Evolutionary conservation across 225 moss, liverwort and hornwort genomes (phyloP), one percentile per base, ranked within the genome.

Genomic region (Physcomitrium patens): DNA sequence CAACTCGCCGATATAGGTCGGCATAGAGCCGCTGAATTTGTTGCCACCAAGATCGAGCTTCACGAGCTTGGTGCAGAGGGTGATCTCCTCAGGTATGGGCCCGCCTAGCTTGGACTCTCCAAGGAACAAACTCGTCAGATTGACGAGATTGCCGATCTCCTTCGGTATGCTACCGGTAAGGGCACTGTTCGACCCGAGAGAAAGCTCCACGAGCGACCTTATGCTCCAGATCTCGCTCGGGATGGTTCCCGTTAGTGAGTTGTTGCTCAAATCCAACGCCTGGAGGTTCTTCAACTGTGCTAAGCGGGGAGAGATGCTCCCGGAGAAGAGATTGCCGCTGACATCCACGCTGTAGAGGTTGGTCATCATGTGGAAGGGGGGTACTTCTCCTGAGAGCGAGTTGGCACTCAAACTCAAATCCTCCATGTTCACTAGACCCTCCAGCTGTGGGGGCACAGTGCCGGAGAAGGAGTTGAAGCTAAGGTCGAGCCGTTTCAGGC

Each of bases 1-100:
- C 59, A 93, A 73, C 27, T 85, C 87, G 7, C 89, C 91, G 9
- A 93, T 89, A 13, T 87, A 87, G 45, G 60, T 79, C 11, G 93
- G 93, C 19, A 93, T 84, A 6, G 81, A 78, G 3, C 93, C 93
- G 17, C 80, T 76, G n/a, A 93, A 84, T 12, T 9, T 12, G 60
- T 91, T 93, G 57, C 87, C 84, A 1, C 91, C 91, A 15, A 93
- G 81, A 28, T 93, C 89, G 0, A 91, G 82, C 63, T 89, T 91
- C 67, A 54, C 77, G 7, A 93, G 59, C 68, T 84, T 77, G 28
- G 69, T 71, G 48, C 85, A 87, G 5, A 82, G 71, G 1, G 89
- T 85, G 60, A 93, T 80, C 71, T 93, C 91, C 20, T 69, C 60
- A 12, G 93, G 93, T 16, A 93, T 71, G 44, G 77, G 75, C 8